Evolutionary conservation across 1,284 basidiomycete species (phyloP).

Genomic region (Pseudozyma sp.): DNA sequence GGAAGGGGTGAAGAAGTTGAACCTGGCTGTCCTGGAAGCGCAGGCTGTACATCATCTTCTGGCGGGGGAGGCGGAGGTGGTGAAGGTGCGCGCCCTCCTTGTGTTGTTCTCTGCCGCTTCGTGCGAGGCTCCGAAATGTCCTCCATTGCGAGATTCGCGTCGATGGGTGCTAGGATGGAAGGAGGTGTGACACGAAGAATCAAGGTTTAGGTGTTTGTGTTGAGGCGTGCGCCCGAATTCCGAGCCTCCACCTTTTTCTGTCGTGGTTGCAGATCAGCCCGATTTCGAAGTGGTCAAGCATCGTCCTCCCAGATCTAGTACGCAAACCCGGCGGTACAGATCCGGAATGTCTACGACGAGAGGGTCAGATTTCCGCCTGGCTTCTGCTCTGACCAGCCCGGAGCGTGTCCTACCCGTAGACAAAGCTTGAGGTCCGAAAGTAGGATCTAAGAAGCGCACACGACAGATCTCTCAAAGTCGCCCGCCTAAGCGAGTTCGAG

Average conservation of each 20-base stretch:
- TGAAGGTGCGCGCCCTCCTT: not conserved
- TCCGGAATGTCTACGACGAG: no score
- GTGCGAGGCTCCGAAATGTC: slow-evolving; percentile 9
- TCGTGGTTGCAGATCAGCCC: slow-evolving; percentile 15
- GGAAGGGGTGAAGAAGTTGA: slow-evolving; percentile 7
- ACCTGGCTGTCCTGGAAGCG: slow-evolving; percentile 15
- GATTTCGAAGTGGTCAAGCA: not conserved
- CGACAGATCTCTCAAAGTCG: no score
- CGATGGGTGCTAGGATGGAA: slow-evolving; percentile 3
- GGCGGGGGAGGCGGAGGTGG: slow-evolving; percentile 37
- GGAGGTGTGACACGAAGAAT: slow-evolving; percentile 6
- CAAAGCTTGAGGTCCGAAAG: no score
- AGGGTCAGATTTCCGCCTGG: no score
- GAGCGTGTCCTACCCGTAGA: no score
- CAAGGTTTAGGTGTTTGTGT: slow-evolving; percentile 1
- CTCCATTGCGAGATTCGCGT: slow-evolving; percentile 5
- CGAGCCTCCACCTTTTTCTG: slow-evolving; percentile 23
- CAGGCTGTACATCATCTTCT: slow-evolving; percentile 5
- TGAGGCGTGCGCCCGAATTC: slow-evolving; percentile 4
- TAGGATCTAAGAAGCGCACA: no score
- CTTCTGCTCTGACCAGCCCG: no score
- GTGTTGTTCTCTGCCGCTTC: slow-evolving; percentile 25
- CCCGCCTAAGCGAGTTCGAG: slow-evolving; percentile 3
- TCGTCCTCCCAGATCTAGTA: not conserved
- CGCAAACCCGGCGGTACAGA: no score